Evolutionary conservation across 352 stramenopile species (phyloP).

Genomic region (Globisporangium paroecandrum): DNA sequence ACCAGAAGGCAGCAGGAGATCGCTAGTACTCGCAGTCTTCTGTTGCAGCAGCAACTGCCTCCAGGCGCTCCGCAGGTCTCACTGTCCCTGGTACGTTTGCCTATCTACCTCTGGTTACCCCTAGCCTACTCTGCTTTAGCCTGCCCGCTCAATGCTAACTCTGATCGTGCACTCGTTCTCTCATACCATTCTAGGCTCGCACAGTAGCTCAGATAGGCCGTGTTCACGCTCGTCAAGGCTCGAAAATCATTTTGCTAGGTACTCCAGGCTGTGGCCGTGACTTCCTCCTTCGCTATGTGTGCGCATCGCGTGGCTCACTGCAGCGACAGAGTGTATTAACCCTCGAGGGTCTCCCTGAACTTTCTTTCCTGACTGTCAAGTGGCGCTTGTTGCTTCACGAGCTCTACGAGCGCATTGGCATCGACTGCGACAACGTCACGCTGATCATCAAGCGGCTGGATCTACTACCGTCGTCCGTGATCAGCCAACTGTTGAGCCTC

Average conservation of each 20-base stretch:
- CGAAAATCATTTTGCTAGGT: conserved; percentile 37
- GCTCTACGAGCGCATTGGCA: conserved; percentile 50
- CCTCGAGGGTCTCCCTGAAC: conserved; percentile 28
- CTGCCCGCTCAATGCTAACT: not conserved
- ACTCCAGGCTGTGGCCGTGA: conserved; percentile 28
- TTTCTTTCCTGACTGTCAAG: conserved; percentile 17
- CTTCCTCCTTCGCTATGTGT: conserved; percentile 40
- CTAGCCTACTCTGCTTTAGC: not conserved
- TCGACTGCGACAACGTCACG: conserved; percentile 52
- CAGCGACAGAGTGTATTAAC: conserved; percentile 25
- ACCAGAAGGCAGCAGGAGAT: not conserved
- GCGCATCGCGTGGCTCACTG: conserved; percentile 11
- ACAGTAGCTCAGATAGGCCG: conserved; percentile 40
- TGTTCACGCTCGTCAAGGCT: conserved; percentile 31
- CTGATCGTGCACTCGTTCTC: not conserved
- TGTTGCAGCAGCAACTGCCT: conserved; percentile 16
- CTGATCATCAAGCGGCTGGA: conserved; percentile 53
- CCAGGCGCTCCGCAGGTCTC: conserved; percentile 21
- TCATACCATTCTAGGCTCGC: conserved; percentile 23
- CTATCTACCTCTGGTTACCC: not conserved
- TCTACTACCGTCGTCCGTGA: conserved; percentile 26
- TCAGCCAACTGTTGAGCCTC: conserved; percentile 47
- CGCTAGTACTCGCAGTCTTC: not conserved
- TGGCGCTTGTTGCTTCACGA: conserved; percentile 47
- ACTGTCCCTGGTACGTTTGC: conserved; percentile 29